A percentile compares a stretch with the other conserved stretches of the same genome.
These are phyloP conservation scores for Alternaria sp. DNA, from an alignment of 2,329 filamentous ascomycete genomes.

Conservation along the genomic window DNA sequence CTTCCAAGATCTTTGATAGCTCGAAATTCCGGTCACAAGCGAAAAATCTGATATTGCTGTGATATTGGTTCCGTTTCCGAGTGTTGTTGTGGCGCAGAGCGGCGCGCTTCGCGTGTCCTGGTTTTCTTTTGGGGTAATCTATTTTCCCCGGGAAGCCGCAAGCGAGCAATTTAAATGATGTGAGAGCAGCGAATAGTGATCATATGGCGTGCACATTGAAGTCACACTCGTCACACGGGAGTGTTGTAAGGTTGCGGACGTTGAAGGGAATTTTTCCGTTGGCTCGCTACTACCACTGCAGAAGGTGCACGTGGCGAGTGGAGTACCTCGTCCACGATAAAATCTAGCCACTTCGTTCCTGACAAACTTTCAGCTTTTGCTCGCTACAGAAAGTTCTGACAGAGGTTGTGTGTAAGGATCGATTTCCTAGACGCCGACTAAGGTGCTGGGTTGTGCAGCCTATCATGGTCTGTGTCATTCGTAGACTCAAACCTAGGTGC, in stretches of 20 bases:
- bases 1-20: neutral
- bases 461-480: neutral
- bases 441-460: neutral
- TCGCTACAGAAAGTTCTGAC: neutral
- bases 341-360: neutral
- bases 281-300: neutral
- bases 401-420: neutral
- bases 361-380: neutral
- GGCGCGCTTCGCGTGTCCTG: neutral
- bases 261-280: neutral
- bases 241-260: neutral
- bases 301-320: neutral
- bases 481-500: neutral
- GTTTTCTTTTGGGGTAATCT: slow-evolving; percentile 24
- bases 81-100: slow-evolving; percentile 2
- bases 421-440: neutral
- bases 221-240: neutral
- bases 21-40: neutral
- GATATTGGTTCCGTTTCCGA: slow-evolving; percentile 16
- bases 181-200: neutral
- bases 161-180: slow-evolving; percentile 16
- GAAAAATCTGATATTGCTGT: slow-evolving; percentile 18
- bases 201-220: neutral
- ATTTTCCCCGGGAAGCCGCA: slow-evolving; percentile 26
- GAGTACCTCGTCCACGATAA: neutral